phyloP scores from a whole-genome alignment of 805 yeast species.

The Wickerhamomyces xylosicus region DNA sequence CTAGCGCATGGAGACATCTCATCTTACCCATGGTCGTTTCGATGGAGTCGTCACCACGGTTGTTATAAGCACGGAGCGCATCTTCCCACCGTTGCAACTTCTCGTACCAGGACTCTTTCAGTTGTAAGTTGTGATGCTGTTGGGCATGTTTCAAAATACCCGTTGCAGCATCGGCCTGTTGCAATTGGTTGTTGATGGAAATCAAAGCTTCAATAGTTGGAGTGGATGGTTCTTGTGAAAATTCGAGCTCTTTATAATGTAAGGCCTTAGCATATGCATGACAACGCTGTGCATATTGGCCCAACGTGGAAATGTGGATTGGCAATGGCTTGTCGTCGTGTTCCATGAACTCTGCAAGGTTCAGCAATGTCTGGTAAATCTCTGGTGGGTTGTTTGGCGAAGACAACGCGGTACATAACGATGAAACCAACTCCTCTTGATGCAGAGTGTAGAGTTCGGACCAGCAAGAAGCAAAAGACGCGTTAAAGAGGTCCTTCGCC shows the following conservation, averaged over 20 bases:
- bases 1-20: constrained; percentile 97
- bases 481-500: constrained; percentile 85
- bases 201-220: constrained; percentile 88
- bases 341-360: constrained; percentile 93
- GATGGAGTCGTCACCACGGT: constrained; percentile 64
- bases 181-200: constrained; percentile 86
- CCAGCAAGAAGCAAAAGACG: constrained; percentile 96
- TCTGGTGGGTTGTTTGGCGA: constrained; percentile 94
- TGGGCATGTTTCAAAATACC: constrained; percentile 94
- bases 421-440: constrained; percentile 80
- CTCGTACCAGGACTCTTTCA: constrained; percentile 97
- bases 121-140: constrained; percentile 77
- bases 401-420: constrained; percentile 78
- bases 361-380: constrained; percentile 79
- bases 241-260: constrained; percentile 92
- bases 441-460: constrained; percentile 78
- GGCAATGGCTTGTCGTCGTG: constrained; percentile 94
- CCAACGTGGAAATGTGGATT: constrained; percentile 78
- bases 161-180: constrained; percentile 95
- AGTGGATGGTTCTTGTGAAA: constrained; percentile 85
- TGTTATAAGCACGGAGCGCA: constrained; percentile 83
- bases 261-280: constrained; percentile 97
- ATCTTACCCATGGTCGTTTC: constrained; percentile 95
- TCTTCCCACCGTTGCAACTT: constrained; percentile 97
- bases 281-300: constrained; percentile 87